A percentile compares a stretch with the other conserved stretches of the same genome.
These are phyloP conservation scores for Thozetella sp. DNA, from an alignment of 495 filamentous ascomycete genomes.

Conservation along the genomic window DNA sequence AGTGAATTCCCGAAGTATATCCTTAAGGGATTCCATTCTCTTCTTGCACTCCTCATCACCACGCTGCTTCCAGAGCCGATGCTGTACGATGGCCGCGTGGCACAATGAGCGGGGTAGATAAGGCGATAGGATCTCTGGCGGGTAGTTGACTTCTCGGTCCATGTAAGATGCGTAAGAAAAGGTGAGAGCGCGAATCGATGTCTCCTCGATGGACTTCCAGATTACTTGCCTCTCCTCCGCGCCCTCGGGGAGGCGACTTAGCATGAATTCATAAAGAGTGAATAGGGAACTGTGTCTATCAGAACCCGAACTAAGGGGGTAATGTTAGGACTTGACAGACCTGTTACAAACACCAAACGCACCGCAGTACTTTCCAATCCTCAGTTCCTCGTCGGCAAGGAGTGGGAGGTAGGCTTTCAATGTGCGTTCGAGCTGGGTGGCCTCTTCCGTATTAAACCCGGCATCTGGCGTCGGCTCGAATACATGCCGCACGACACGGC, in stretches of 20 bases:
- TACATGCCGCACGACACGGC: constrained; percentile 7
- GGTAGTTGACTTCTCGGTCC: too few species aligned
- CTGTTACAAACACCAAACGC: constrained; percentile 10
- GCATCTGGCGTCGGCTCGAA: constrained; percentile 11
- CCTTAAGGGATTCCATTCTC: too few species aligned
- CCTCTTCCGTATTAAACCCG: constrained; percentile 6
- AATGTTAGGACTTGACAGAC: neutral
- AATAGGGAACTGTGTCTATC: neutral
- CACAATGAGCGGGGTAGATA: too few species aligned
- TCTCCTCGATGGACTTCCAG: neutral
- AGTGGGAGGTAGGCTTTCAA: constrained; percentile 10
- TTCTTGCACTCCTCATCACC: too few species aligned
- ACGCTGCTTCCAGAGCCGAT: too few species aligned
- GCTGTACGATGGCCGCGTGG: too few species aligned
- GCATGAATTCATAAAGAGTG: neutral
- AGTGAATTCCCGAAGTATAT: too few species aligned
- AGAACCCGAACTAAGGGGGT: neutral
- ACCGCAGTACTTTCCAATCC: constrained; percentile 11
- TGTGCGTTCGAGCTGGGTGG: constrained; percentile 9
- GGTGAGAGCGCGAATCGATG: too few species aligned
- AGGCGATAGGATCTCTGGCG: too few species aligned
- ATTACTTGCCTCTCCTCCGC: neutral
- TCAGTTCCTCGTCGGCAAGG: constrained; percentile 8
- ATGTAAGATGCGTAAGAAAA: too few species aligned
- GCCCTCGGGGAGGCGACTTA: neutral